phyloP scores from a whole-genome alignment of 1,139 yeast genomes.

The Arxiozyma telluris region DNA sequence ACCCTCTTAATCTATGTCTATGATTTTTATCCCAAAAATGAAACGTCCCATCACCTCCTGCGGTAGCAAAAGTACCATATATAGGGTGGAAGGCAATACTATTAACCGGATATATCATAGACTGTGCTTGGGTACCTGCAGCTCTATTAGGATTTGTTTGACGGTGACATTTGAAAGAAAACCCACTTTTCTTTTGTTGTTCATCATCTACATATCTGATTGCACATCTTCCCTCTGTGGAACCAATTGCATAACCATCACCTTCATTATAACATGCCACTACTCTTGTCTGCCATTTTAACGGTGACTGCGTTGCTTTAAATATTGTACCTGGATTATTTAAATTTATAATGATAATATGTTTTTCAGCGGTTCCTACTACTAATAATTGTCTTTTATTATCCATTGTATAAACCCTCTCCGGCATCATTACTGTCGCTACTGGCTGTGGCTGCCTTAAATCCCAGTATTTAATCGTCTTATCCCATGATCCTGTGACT shows the following conservation, averaged over 20 bases:
- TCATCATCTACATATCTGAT: conserved; percentile 83
- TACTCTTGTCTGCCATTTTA: conserved; percentile 83
- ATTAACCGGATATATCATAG: conserved; percentile 68
- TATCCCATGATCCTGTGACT: conserved; percentile 96
- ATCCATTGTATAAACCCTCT: conserved; percentile 88
- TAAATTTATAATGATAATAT: conserved; percentile 66
- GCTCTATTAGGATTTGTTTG: conserved; percentile 30
- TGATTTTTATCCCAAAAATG: conserved; percentile 97
- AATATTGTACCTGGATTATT: conserved; percentile 78
- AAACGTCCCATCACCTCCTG: conserved; percentile 91
- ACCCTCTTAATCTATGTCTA: conserved; percentile 75
- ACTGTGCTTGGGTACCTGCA: conserved; percentile 32
- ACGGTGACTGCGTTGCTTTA: conserved; percentile 67
- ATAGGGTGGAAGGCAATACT: conserved; percentile 80
- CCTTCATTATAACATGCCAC: conserved; percentile 82
- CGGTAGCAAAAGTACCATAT: conserved; percentile 86
- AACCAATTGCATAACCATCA: conserved; percentile 86
- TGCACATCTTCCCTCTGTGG: conserved; percentile 96
- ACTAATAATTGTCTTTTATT: conserved; percentile 70
- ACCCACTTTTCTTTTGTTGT: conserved; percentile 63
- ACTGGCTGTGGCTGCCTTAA: conserved; percentile 79
- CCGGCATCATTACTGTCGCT: conserved; percentile 75
- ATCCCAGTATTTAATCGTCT: conserved; percentile 75
- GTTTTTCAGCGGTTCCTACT: conserved; percentile 88
- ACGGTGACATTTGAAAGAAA: conserved; percentile 93